A percentile compares a stretch with the other conserved stretches of the same genome.
phyloP scores from a whole-genome alignment of 768 basidiomycete species.

The Podaxis carcinomalis region DNA sequence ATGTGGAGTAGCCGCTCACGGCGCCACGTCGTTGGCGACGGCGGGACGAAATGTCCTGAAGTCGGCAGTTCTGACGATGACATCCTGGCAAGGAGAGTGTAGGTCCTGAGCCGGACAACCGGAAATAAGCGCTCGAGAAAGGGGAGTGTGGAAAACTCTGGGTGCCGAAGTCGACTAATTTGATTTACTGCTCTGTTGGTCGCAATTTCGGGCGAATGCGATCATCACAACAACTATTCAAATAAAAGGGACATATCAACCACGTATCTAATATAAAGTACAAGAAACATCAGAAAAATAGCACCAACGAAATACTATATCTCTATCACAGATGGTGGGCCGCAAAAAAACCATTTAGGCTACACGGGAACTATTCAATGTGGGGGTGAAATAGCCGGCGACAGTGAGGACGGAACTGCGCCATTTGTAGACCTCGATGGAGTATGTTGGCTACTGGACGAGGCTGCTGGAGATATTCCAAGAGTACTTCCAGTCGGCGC shows the following conservation, averaged over 20 bases:
- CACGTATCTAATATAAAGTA: not conserved
- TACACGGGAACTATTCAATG: not conserved
- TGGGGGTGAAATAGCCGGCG: not conserved
- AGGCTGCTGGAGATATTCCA: not conserved
- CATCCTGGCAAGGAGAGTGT: not conserved
- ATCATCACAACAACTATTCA: not conserved
- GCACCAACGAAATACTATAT: not conserved
- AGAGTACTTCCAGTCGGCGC: not conserved
- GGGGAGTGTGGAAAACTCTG: not conserved
- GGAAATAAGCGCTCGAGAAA: not conserved
- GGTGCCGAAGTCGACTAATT: not conserved
- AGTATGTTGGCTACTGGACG: not conserved
- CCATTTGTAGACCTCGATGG: not conserved
- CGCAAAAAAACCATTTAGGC: not conserved
- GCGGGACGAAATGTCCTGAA: slow-evolving; percentile 27
- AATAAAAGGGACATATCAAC: not conserved
- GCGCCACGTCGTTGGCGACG: slow-evolving; percentile 57
- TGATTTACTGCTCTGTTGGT: not conserved
- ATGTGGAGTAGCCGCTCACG: slow-evolving; percentile 57
- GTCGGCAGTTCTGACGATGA: slow-evolving; percentile 17
- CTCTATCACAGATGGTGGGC: not conserved
- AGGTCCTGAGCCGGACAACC: not conserved
- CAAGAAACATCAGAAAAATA: not conserved
- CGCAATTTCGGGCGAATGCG: not conserved
- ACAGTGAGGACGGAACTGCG: not conserved